Percentiles rank a stretch among this genome's conserved stretches.
These are phyloP conservation scores for Trametes versicolor DNA, from an alignment of 1,284 basidiomycete species.

Conservation along the genomic window DNA sequence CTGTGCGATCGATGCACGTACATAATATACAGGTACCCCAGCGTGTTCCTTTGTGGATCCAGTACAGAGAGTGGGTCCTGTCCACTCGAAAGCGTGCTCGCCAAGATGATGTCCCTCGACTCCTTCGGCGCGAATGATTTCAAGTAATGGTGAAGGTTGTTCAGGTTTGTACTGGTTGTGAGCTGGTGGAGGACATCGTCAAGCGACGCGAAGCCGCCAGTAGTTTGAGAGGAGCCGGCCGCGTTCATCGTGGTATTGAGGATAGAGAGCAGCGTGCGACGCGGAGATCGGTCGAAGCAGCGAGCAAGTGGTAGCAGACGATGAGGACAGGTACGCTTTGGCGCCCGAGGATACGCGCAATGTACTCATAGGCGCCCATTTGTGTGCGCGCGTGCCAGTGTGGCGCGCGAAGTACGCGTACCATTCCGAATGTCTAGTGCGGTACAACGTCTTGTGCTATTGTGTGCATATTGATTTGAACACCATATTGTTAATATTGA, in stretches of 20 bases:
- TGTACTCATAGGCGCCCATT: conserved; percentile 24
- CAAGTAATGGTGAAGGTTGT: conserved; percentile 24
- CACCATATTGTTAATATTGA: too few relatives aligned
- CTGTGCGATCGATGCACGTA: conserved; percentile 49
- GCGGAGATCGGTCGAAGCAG: not conserved
- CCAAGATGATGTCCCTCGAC: conserved; percentile 36
- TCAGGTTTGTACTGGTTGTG: conserved; percentile 21
- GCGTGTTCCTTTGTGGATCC: conserved; percentile 62
- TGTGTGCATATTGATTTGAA: too few relatives aligned
- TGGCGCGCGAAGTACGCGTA: too few relatives aligned
- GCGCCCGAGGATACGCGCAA: conserved; percentile 16
- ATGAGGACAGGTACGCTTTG: conserved; percentile 16
- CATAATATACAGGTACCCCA: conserved; percentile 77
- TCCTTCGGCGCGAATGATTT: conserved; percentile 38
- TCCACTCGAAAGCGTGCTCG: conserved; percentile 57
- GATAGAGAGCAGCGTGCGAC: not conserved
- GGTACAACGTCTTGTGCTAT: too few relatives aligned
- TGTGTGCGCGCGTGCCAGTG: conserved; percentile 10
- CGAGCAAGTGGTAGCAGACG: conserved; percentile 18
- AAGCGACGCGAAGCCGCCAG: conserved; percentile 22
- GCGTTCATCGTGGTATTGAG: conserved; percentile 9
- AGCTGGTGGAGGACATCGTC: conserved; percentile 32
- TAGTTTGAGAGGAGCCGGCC: conserved; percentile 20
- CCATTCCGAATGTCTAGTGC: too few relatives aligned
- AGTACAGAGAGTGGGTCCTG: conserved; percentile 70